Evolutionary conservation across 768 basidiomycete genomes (phyloP).

Genomic region (Mycena maculata): DNA sequence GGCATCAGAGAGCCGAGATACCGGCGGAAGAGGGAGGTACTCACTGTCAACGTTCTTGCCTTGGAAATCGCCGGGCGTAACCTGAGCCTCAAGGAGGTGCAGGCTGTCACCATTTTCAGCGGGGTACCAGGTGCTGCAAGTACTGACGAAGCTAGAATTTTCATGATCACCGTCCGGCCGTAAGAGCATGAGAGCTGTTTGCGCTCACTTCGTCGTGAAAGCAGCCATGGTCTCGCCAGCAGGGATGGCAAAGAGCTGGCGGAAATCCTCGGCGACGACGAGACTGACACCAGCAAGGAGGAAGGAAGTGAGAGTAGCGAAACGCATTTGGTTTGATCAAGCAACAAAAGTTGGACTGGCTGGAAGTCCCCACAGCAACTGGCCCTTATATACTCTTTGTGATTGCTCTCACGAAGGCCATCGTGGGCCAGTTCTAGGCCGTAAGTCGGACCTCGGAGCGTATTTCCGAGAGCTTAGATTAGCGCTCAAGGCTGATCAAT

Average conservation of each 20-base stretch:
- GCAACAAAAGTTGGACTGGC: neutral
- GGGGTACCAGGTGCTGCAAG: slow-evolving; percentile 19
- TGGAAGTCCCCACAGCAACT: slow-evolving; percentile 14
- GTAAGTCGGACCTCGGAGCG: neutral
- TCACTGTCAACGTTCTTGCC: slow-evolving; percentile 22
- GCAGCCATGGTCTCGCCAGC: slow-evolving; percentile 9
- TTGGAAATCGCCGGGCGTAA: slow-evolving; percentile 18
- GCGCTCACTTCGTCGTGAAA: slow-evolving; percentile 17
- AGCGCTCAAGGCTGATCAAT: neutral
- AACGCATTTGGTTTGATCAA: slow-evolving; percentile 15
- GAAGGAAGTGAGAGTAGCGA: slow-evolving; percentile 22
- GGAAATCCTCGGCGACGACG: slow-evolving; percentile 16
- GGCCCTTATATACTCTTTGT: slow-evolving; percentile 12
- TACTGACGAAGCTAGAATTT: slow-evolving; percentile 17
- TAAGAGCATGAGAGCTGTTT: neutral
- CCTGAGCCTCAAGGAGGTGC: slow-evolving; percentile 11
- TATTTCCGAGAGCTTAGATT: neutral
- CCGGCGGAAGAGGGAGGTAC: slow-evolving; percentile 5
- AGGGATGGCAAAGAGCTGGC: slow-evolving; percentile 22
- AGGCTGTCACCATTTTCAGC: slow-evolving; percentile 17
- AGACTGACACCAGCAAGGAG: slow-evolving; percentile 16
- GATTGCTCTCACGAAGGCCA: slow-evolving; percentile 12
- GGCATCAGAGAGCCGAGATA: slow-evolving; percentile 9
- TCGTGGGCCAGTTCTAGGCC: neutral
- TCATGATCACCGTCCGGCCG: neutral